Evolutionary conservation across 2,329 filamentous ascomycete genomes (phyloP).

Genomic region (Aspergillus sp.): DNA sequence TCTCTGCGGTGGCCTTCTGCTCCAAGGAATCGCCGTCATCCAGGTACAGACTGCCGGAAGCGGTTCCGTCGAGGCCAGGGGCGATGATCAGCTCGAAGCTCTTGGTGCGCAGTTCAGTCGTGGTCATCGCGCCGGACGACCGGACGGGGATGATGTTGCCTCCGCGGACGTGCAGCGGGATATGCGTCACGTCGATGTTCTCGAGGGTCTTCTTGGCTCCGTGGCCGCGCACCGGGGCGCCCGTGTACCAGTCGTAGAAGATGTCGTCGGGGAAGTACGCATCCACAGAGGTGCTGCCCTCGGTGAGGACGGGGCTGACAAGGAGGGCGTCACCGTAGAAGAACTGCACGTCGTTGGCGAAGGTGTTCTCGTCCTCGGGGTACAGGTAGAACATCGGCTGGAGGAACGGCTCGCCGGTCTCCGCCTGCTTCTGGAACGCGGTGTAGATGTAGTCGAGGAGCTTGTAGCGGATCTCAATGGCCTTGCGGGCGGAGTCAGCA

Average conservation of each 20-base stretch:
- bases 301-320: slow-evolving; percentile 54
- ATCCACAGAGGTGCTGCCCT: slow-evolving; percentile 51
- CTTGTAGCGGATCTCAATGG: slow-evolving; percentile 70
- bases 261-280: slow-evolving; percentile 57
- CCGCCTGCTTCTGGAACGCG: slow-evolving; percentile 59
- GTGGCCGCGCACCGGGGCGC: slow-evolving; percentile 44
- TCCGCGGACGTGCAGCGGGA: slow-evolving; percentile 63
- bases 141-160: slow-evolving; percentile 61
- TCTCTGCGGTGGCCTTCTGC: slow-evolving; percentile 54
- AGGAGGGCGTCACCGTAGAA: slow-evolving; percentile 59
- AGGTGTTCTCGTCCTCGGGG: slow-evolving; percentile 54
- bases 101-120: slow-evolving; percentile 56
- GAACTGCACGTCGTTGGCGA: slow-evolving; percentile 54
- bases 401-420: slow-evolving; percentile 62
- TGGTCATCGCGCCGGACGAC: slow-evolving; percentile 56
- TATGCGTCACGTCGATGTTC: slow-evolving; percentile 50
- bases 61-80: slow-evolving; percentile 59
- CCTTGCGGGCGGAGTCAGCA: slow-evolving; percentile 62
- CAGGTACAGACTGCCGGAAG: slow-evolving; percentile 67
- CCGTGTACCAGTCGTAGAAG: slow-evolving; percentile 62
- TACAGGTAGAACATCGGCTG: slow-evolving; percentile 73
- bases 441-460: slow-evolving; percentile 81
- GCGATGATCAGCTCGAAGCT: slow-evolving; percentile 72
- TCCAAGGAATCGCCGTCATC: slow-evolving; percentile 71
- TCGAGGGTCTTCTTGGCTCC: slow-evolving; percentile 44